These are phyloP conservation scores for Aciculoconidium aculeatum DNA, from an alignment of 805 yeast genomes.

Conservation along the genomic window DNA sequence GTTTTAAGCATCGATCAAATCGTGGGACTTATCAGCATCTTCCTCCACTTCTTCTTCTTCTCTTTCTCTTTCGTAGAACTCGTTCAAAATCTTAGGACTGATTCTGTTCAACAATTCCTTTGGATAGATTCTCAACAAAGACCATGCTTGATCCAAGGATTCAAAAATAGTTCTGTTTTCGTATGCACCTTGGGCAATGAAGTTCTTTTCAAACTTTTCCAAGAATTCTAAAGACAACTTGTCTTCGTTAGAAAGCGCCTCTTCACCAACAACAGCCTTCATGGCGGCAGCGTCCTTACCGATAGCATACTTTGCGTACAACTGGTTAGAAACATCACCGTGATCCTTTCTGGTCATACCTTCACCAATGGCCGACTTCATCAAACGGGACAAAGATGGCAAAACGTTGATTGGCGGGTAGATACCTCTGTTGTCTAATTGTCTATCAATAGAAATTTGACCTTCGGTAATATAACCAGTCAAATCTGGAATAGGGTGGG, in stretches of 20 bases:
- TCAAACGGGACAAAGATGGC: constrained; percentile 94
- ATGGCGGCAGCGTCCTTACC: constrained; percentile 99
- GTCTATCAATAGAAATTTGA: constrained; percentile 96
- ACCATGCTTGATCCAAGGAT: constrained; percentile 97
- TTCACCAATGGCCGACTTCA: constrained; percentile 99
- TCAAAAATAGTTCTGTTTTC: constrained; percentile 93
- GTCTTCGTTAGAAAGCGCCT: constrained; percentile 95
- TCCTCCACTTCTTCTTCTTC: constrained; percentile 47
- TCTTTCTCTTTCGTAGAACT: constrained; percentile 89
- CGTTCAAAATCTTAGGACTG: constrained; percentile 92
- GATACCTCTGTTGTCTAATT: constrained; percentile 90
- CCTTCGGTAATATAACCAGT: constrained; percentile 99
- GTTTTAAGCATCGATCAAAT: constrained; percentile 36
- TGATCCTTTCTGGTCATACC: constrained; percentile 99
- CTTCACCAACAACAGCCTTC: constrained; percentile 99
- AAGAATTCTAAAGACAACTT: constrained; percentile 94
- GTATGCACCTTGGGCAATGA: constrained; percentile 93
- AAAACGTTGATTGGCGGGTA: constrained; percentile 98
- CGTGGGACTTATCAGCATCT: constrained; percentile 34
- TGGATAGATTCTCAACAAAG: constrained; percentile 95
- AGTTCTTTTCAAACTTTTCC: constrained; percentile 95
- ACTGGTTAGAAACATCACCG: constrained; percentile 98
- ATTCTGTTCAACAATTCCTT: constrained; percentile 98
- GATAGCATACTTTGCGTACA: constrained; percentile 98
- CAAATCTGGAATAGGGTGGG: constrained; percentile 99